phyloP scores from a whole-genome alignment of 768 basidiomycete genomes.

The Polyporus arcularius region DNA sequence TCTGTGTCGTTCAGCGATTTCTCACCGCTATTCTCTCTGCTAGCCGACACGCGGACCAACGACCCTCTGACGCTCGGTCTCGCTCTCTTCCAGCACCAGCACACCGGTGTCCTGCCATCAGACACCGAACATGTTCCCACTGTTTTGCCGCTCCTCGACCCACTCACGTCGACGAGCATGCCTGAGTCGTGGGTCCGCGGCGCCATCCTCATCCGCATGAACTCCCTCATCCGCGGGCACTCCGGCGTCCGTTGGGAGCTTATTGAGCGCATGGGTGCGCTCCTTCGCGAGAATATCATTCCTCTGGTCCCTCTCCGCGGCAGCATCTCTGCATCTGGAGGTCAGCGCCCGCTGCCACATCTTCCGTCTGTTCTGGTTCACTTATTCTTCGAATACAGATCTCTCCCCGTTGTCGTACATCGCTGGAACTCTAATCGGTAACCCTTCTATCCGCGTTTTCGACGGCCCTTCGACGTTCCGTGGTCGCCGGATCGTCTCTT shows the following conservation, averaged over 20 bases:
- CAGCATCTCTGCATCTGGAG: slow-evolving; percentile 82
- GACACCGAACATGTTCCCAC: slow-evolving; percentile 47
- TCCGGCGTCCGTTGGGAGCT: slow-evolving; percentile 83
- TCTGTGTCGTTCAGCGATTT: slow-evolving; percentile 12
- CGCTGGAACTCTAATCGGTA: slow-evolving; percentile 78
- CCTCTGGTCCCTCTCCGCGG: slow-evolving; percentile 83
- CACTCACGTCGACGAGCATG: slow-evolving; percentile 68
- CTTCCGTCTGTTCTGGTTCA: neutral
- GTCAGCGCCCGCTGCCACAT: slow-evolving; percentile 34
- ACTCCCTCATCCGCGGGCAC: slow-evolving; percentile 86
- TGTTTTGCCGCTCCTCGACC: slow-evolving; percentile 71
- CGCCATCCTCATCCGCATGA: slow-evolving; percentile 85
- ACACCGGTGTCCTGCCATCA: slow-evolving; percentile 71
- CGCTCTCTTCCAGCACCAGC: slow-evolving; percentile 86
- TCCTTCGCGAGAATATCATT: slow-evolving; percentile 72
- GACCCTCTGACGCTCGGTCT: slow-evolving; percentile 72
- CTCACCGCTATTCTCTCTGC: slow-evolving; percentile 10
- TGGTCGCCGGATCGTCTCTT: slow-evolving; percentile 53
- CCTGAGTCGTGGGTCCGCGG: slow-evolving; percentile 88
- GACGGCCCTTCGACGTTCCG: slow-evolving; percentile 51
- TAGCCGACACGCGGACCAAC: slow-evolving; percentile 81
- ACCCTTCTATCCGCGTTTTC: slow-evolving; percentile 76
- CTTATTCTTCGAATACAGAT: slow-evolving; percentile 41
- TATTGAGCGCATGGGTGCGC: slow-evolving; percentile 73
- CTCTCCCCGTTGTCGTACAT: slow-evolving; percentile 82